Evolutionary conservation across 192 early-diverging fungal genomes (phyloP).

Genomic region (Cladochytrium replicatum): DNA sequence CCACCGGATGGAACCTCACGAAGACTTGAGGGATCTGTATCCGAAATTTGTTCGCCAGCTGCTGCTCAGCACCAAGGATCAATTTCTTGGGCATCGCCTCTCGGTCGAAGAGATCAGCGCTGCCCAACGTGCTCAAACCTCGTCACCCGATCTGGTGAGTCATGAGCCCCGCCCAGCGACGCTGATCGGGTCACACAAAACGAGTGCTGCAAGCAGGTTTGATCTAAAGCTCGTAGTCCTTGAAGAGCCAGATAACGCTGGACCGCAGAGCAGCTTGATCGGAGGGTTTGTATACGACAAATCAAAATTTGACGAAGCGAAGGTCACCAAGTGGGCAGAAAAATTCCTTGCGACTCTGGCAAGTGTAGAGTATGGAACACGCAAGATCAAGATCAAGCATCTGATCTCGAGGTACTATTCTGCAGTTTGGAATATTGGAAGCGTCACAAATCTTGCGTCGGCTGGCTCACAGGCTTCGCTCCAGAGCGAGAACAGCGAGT

Average conservation of each 20-base stretch:
- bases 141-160: too few relatives aligned
- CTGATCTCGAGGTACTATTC: constrained; percentile 39
- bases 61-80: neutral
- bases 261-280: too few relatives aligned
- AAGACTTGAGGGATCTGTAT: constrained; percentile 5
- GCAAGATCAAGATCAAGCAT: constrained; percentile 27
- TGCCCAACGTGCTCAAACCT: too few relatives aligned
- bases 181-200: too few relatives aligned
- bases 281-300: constrained; percentile 28
- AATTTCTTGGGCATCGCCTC: constrained; percentile 1
- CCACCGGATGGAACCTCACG: constrained; percentile 17
- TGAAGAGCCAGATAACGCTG: constrained; percentile 20
- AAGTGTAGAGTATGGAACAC: constrained; percentile 27
- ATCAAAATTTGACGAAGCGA: constrained; percentile 30
- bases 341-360: constrained; percentile 37
- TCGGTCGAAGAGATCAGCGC: neutral
- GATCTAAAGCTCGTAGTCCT: constrained; percentile 37
- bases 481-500: too few relatives aligned
- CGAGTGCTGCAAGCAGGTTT: constrained; percentile 7
- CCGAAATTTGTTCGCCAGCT: neutral
- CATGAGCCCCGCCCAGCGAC: too few relatives aligned
- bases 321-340: constrained; percentile 34
- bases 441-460: too few relatives aligned
- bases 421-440: constrained; percentile 2
- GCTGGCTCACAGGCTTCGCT: too few relatives aligned